Evolutionary conservation across 257 asterid genomes (phyloP), one percentile per base, ranked within the genome.

Genomic region (Jacaranda copaia): DNA sequence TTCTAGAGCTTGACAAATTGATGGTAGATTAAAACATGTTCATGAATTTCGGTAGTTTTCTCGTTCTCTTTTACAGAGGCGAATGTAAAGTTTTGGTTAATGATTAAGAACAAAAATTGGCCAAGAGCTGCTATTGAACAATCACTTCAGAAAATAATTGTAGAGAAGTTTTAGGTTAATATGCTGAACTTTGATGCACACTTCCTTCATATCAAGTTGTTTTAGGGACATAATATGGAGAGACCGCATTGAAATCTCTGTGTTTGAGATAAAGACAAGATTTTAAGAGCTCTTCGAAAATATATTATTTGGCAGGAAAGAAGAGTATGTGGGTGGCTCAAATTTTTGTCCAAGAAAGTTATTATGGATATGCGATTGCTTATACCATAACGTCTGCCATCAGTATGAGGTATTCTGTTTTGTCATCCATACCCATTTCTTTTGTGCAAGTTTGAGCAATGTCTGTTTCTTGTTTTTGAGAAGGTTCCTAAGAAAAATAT

Each of bases 351-450:
- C 88, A 89, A 52, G 91, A 89, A 76, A 84, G 89, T 80, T 87
- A 80, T 78, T 89, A 78, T 42, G 91, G 93, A 73, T 89, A 82
- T 75, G 91, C 88, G 65, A 75, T 87, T 82, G 94, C 91, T 18
- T 89, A 89, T 48, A 87, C 94, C 19, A 87, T 89, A 68, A 89
- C 91, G 9, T 35, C 94, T 60, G 91, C 89, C 66, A 87, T 87
- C 72, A 87, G 91, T 75, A 84, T 89, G 83, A 84, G 91, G 94
- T 89, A 76, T 78, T 61, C 3, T 1, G 18, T 65, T 25, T 15
- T 32, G 69, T 66, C 13, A 32, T 40, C 8, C 1, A 9, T 62
- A 56, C 32, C 64, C 9, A 13, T 5, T 66, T 58, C 15, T 42
- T 19, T 16, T 25, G 6, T 20, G 56, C 58, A 11, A 70, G 72